Conservation (phyloP, 208 protist genomes). For the Giardia muris region DNA sequence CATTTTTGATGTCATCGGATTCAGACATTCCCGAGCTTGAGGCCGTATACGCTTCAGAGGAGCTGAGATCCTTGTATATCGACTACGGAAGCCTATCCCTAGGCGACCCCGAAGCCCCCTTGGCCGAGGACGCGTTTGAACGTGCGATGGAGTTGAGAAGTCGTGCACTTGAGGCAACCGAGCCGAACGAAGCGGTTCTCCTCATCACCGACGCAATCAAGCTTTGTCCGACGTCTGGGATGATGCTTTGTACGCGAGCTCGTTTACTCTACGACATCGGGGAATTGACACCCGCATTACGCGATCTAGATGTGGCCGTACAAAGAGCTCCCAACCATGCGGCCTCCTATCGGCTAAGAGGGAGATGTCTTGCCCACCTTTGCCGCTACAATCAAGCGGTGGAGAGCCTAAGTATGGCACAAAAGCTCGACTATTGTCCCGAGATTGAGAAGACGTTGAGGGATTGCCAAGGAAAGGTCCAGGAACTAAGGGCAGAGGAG, state of each 20-base stretch:
- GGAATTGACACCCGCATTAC: neutral
- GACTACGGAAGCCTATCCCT: neutral
- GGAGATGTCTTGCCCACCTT: neutral
- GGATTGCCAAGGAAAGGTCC: neutral
- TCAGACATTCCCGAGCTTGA: too few species aligned
- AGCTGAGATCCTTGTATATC: neutral
- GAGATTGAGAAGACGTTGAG: neutral
- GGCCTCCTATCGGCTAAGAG: neutral
- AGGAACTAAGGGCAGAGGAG: neutral
- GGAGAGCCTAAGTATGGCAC: neutral
- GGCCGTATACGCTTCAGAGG: too few species aligned
- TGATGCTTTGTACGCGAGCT: neutral
- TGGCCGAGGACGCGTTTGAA: neutral
- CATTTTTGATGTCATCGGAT: too few species aligned
- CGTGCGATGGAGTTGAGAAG: neutral
- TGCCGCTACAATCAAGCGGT: neutral
- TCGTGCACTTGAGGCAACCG: neutral
- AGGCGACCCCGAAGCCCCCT: neutral
- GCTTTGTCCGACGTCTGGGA: neutral
- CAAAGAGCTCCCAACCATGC: neutral
- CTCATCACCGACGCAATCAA: neutral
- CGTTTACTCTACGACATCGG: neutral
- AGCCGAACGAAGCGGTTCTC: neutral
- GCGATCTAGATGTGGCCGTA: neutral
- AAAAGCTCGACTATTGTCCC: neutral